Percentiles rank a stretch among this genome's conserved stretches.
phyloP scores from a whole-genome alignment of 805 yeast genomes.

The Candida anglica region DNA sequence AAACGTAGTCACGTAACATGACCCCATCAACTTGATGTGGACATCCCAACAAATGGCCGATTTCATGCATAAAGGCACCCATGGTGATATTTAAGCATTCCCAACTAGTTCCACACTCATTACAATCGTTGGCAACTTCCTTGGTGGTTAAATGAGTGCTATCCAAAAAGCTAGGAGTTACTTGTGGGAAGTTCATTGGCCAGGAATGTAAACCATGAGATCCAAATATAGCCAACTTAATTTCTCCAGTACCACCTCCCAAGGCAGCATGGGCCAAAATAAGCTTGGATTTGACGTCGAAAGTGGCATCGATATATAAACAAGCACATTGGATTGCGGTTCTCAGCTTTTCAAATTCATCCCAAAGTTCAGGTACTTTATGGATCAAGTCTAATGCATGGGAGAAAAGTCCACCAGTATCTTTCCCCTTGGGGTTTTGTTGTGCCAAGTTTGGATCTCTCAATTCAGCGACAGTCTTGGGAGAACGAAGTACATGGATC shows the following conservation, averaged over 20 bases:
- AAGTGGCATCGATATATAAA: conserved; percentile 78
- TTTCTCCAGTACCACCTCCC: conserved; percentile 76
- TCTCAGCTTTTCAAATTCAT: conserved; percentile 43
- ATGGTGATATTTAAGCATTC: conserved; percentile 80
- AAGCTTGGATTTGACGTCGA: conserved; percentile 57
- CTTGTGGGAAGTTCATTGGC: conserved; percentile 79
- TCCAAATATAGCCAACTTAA: conserved; percentile 87
- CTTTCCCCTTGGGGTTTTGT: conserved; percentile 69
- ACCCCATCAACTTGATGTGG: conserved; percentile 91
- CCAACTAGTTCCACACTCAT: conserved; percentile 85
- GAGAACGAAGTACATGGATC: conserved; percentile 70
- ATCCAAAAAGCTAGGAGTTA: conserved; percentile 68
- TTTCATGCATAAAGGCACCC: conserved; percentile 95
- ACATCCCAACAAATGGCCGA: conserved; percentile 86
- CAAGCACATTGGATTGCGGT: conserved; percentile 79
- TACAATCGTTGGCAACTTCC: conserved; percentile 88
- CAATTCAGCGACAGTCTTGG: conserved; percentile 65
- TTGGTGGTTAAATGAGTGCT: conserved; percentile 54
- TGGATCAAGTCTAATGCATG: conserved; percentile 75
- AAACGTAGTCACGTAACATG: conserved; percentile 82
- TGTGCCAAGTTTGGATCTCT: conserved; percentile 81
- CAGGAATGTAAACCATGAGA: conserved; percentile 88
- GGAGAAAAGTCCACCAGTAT: conserved; percentile 72
- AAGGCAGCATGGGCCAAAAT: conserved; percentile 89
- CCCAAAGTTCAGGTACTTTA: conserved; percentile 22